Base-by-base conservation (phyloP, 192 early-diverging fungal genomes). In the Backusella morwellensis region DNA sequence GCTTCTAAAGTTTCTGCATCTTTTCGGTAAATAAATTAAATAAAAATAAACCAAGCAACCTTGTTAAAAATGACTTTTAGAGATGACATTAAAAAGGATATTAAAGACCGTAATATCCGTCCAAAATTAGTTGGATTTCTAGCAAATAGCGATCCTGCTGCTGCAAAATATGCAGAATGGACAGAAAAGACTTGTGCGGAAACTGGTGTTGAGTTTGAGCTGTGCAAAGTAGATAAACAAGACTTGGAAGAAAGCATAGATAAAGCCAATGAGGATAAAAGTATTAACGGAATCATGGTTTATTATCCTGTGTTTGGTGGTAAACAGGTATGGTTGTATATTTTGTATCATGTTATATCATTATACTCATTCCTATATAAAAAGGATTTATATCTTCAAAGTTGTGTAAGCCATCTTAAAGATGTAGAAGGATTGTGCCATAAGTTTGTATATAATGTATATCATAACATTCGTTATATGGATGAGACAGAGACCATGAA, bases 251-350 rank as follows among this genome's bases (percentile, higher is more conserved):
- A 91, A 68, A 85, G 83, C 72, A 91, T 99, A 68, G 81, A 92
- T 66, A 93, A 93, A 40, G 98, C 98, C 19, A 99, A 99, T 84
- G 82, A 89, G 66, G 97, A 99, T 75, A 68, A 81, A 7, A 70
- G 70, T 0, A 93, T 99, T 21, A 92, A 97, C 79, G 98, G 98
- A 29, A 98, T 99, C 77, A 95, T 99, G 90, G 95, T 99, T 36
- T 99, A 99, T 86, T 99, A 99, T 82, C 98, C 98, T 19, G 96
- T 98, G 19, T 98, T 96, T 88, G 95, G 95, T 66, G 94, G 92
- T 78, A 90, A 93, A 35, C 95, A 96, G 88, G 92, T 92, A 83
- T 66, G 11, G 35, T 32, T 9, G 42, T 44, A 26, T 35, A 70
- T 73, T 26, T 70, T 59, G 9, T 59, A 23, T 19, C 9, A 11